Base-by-base conservation (phyloP, 2,329 filamentous ascomycete species). In the Phoma sp. region DNA sequence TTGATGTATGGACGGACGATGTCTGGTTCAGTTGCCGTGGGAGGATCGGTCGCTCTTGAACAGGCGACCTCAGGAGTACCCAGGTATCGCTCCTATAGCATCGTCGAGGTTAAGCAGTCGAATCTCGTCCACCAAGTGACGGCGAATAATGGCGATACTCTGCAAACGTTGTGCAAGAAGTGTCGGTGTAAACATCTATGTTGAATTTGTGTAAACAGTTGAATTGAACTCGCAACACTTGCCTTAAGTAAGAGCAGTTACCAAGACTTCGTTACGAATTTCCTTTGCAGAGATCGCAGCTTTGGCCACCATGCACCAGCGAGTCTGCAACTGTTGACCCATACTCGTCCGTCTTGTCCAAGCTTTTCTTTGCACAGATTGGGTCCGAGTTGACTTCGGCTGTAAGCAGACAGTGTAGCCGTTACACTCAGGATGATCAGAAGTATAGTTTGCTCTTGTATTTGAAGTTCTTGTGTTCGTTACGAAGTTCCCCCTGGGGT, bases 191-290 rank as follows among this genome's bases (percentile, higher is more conserved):
- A 10, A 29, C 6, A 29, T 5, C 4, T 2, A 8, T 24, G 22
- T 24, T 6, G 22, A 24, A 24, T 4, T 36, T 4, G 17, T 3
- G 33, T 9, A 8, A 21, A 37, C n/a, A 19, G 35, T 37, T 24
- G 22, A 6, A 24, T 6, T 24, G 22, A 24, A 24, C 22, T 24
- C 22, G 22, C 22, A 24, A 24, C 22, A 6, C 4, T 24, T 24
- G 22, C 22, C 22, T 24, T 4, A 12, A 6, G 9, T 8, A 7
- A 17, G 4, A 2, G 17, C n/a, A 19, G n/a, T 17, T 6, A 6
- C 13, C 40, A 35, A 46, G 5, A 41, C 24, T 46, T 52, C 50
- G 50, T 52, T 37, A 41, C 50, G 50, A 41, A 46, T 52, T 52
- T 37, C 43, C 37, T 41, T 13, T 46, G 6, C 21, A 52, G 50